Evolutionary conservation across 1,284 basidiomycete genomes (phyloP).

Genomic region (Psilocybe mexicana): DNA sequence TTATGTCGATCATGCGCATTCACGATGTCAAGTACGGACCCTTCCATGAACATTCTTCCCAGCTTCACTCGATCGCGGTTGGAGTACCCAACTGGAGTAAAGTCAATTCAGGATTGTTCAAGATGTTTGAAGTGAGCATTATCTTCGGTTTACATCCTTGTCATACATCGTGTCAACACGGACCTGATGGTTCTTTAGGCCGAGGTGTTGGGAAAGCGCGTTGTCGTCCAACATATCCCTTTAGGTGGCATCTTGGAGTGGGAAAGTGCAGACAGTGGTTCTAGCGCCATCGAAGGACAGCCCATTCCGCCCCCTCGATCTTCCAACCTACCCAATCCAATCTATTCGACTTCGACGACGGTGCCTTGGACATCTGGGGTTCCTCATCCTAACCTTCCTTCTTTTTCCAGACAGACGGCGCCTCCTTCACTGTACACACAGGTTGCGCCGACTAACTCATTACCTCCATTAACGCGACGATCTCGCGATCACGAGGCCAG

Average conservation of each 20-base stretch:
- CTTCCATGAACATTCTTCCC: slow-evolving; percentile 92
- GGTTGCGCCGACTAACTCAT: neutral
- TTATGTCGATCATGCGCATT: slow-evolving; percentile 79
- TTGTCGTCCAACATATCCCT: slow-evolving; percentile 94
- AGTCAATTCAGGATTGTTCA: slow-evolving; percentile 86
- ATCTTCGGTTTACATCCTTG: slow-evolving; percentile 1
- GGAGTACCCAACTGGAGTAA: slow-evolving; percentile 89
- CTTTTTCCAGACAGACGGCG: neutral
- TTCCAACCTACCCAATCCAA: neutral
- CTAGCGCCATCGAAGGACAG: slow-evolving; percentile 7
- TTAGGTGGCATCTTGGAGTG: slow-evolving; percentile 81
- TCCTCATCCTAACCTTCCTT: no score
- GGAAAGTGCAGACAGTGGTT: slow-evolving; percentile 32
- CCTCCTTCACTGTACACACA: neutral
- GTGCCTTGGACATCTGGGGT: slow-evolving; percentile 1
- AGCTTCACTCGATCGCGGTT: slow-evolving; percentile 83
- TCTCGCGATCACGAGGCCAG: neutral
- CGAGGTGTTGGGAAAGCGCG: slow-evolving; percentile 94
- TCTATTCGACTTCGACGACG: neutral
- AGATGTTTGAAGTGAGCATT: slow-evolving; percentile 85
- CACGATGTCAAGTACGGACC: slow-evolving; percentile 82
- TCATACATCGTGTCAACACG: neutral
- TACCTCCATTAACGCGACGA: neutral
- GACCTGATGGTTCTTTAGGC: slow-evolving; percentile 44
- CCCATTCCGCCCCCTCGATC: slow-evolving; percentile 1